Conservation (phyloP, 1,284 basidiomycete species). For the Trichosporon sp. region DNA sequence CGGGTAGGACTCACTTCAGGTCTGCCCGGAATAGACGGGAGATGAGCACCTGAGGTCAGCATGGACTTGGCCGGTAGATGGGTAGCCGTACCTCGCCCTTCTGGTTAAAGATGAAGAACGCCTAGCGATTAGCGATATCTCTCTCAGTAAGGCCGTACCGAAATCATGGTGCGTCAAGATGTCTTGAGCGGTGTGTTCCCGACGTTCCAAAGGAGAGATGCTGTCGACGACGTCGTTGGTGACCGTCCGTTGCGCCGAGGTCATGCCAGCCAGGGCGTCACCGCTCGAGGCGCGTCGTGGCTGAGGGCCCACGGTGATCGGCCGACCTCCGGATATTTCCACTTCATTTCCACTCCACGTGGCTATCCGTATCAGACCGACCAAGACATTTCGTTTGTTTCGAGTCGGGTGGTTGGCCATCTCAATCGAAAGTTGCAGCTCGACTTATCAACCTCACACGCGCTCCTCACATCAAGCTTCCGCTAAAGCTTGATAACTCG, state of each 20-base stretch:
- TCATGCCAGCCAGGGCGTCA: constrained; percentile 16
- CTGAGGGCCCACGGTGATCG: constrained; percentile 6
- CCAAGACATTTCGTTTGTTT: constrained; percentile 21
- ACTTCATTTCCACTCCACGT: constrained; percentile 14
- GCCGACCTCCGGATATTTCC: neutral
- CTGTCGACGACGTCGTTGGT: neutral
- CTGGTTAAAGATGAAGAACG: constrained; percentile 97
- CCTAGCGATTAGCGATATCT: constrained; percentile 60
- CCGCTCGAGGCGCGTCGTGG: constrained; percentile 15
- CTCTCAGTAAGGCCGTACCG: constrained; percentile 34
- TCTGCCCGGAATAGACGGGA: constrained; percentile 89
- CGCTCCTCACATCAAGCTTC: neutral
- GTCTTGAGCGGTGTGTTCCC: neutral
- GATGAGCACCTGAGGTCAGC: constrained; percentile 73
- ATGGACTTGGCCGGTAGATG: neutral
- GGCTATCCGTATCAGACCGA: constrained; percentile 9
- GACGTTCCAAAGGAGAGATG: constrained; percentile 1
- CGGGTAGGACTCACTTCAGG: constrained; percentile 70
- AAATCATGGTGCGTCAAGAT: constrained; percentile 42
- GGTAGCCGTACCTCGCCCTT: constrained; percentile 79
- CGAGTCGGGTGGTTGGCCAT: constrained; percentile 14
- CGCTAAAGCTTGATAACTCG: constrained; percentile 7
- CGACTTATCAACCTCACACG: neutral
- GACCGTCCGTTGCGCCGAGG: constrained; percentile 5
- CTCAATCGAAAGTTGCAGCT: neutral